These are phyloP conservation scores for Tricholoma hemisulphureum DNA, from an alignment of 768 basidiomycete genomes.

Conservation along the genomic window DNA sequence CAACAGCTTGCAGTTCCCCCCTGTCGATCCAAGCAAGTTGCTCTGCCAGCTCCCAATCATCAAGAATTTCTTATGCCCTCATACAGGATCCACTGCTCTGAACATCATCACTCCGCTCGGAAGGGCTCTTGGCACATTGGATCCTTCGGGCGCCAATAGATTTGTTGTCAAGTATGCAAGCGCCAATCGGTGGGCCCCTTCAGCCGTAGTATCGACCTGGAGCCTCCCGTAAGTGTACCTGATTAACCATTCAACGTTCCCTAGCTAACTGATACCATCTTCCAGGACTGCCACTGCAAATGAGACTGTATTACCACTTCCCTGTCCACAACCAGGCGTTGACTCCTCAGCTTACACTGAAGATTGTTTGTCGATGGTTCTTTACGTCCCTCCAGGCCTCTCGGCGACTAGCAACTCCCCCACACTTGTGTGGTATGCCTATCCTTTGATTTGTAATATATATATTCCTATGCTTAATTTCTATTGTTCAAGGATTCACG, in stretches of 20 bases:
- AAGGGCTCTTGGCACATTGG: conserved; percentile 50
- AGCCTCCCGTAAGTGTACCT: conserved; percentile 52
- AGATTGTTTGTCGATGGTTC: conserved; percentile 79
- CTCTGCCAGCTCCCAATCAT: conserved; percentile 49
- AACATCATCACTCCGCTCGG: conserved; percentile 51
- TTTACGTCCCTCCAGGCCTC: conserved; percentile 60
- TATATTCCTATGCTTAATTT: neutral
- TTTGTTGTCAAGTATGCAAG: conserved; percentile 69
- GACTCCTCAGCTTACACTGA: conserved; percentile 56
- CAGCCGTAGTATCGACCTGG: conserved; percentile 56
- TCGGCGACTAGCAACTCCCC: conserved; percentile 37
- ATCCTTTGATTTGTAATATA: neutral
- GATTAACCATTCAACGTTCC: neutral
- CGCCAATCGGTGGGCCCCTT: conserved; percentile 59
- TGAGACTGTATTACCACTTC: conserved; percentile 55
- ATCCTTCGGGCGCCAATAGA: conserved; percentile 48
- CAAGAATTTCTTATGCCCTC: conserved; percentile 42
- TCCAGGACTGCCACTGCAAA: conserved; percentile 51
- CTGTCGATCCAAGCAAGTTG: conserved; percentile 36
- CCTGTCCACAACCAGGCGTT: conserved; percentile 66
- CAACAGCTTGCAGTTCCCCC: conserved; percentile 32
- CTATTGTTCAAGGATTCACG: conserved; percentile 64
- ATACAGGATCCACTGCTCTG: conserved; percentile 24
- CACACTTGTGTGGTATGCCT: conserved; percentile 59
- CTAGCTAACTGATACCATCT: conserved; percentile 1